phyloP scores from a whole-genome alignment of 768 basidiomycete genomes.

The Multifurca ochricompacta region DNA sequence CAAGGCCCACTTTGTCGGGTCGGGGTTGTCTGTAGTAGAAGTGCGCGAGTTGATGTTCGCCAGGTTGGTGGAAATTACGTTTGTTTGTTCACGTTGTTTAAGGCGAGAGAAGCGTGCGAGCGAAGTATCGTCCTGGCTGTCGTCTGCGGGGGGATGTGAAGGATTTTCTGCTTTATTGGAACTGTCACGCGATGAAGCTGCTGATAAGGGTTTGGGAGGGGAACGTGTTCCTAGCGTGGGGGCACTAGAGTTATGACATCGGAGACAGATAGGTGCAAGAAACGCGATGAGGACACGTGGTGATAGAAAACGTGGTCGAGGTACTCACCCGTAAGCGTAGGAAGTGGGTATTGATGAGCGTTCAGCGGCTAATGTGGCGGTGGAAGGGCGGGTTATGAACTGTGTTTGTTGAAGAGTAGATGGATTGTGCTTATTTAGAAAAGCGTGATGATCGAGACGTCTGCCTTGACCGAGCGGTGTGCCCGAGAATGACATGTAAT shows the following conservation, averaged over 20 bases:
- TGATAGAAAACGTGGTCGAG: conserved; percentile 20
- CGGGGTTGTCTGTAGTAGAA: conserved; percentile 33
- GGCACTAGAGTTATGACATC: conserved; percentile 34
- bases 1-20: conserved; percentile 64
- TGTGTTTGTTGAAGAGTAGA: conserved; percentile 30
- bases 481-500: conserved; percentile 77
- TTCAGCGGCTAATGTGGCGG: conserved; percentile 23
- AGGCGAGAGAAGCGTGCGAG: conserved; percentile 42
- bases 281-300: conserved; percentile 21
- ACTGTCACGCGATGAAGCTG: conserved; percentile 30
- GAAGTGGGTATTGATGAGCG: conserved; percentile 45
- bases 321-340: conserved; percentile 62
- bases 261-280: conserved; percentile 19
- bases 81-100: conserved; percentile 37
- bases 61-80: conserved; percentile 18
- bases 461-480: conserved; percentile 80
- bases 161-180: conserved; percentile 29
- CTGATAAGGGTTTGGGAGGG: conserved; percentile 44
- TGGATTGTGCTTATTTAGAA: conserved; percentile 50
- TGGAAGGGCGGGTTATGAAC: conserved; percentile 25
- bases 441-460: conserved; percentile 74
- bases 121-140: conserved; percentile 29
- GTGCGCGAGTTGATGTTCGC: conserved; percentile 26
- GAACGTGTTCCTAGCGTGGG: conserved; percentile 50
- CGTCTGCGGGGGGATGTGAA: conserved; percentile 36